Evolutionary conservation across 106 monocot genomes (phyloP), one percentile per base, ranked within the genome.

Genomic region (Allium sativum): DNA sequence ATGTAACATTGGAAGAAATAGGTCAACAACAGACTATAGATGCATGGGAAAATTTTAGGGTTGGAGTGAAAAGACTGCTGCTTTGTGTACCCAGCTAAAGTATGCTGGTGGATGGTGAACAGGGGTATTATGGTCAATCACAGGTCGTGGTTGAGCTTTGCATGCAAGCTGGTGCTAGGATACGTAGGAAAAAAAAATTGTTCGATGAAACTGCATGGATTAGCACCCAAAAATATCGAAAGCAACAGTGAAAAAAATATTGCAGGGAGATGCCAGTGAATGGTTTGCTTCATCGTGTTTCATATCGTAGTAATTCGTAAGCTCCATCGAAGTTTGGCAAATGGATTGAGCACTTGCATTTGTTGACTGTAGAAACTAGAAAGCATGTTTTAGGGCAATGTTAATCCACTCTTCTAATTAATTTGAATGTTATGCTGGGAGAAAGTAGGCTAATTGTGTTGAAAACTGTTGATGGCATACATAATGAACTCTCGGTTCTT

Each of bases 121-220:
- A 86, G 20, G 94, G 67, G 5, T 95, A 65, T 65, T 95, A 95
- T 69, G 94, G 94, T n/a, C 89, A 95, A 71, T 81, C 94, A 7
- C 90, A 90, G 4, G 90, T 90, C 6, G 90, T 95, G 13, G 81
- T 95, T 2, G 94, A 90, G 56, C 72, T 95, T 3, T 90, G 94
- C 58, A 43, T 71, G 40, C 84, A 84, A 66, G 90, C 84, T n/a
- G 90, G 90, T 18, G 94, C 86, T 7, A 68, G 65, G 50, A 81
- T 90, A 46, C 94, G 90, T 1, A 69, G 51, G 6, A 90, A 81
- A 19, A 90, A 90, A 81, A 19, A 90, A 95, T 57, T 75, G 64
- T 42, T 87, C 73, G 77, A 90, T 95, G 90, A 95, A 95, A 60
- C 0, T 55, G 18, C 70, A 70, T 21, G 94, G 94, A 12, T 47